Base-by-base conservation (phyloP, 495 filamentous ascomycete species). In the Terfezia boudieri region DNA sequence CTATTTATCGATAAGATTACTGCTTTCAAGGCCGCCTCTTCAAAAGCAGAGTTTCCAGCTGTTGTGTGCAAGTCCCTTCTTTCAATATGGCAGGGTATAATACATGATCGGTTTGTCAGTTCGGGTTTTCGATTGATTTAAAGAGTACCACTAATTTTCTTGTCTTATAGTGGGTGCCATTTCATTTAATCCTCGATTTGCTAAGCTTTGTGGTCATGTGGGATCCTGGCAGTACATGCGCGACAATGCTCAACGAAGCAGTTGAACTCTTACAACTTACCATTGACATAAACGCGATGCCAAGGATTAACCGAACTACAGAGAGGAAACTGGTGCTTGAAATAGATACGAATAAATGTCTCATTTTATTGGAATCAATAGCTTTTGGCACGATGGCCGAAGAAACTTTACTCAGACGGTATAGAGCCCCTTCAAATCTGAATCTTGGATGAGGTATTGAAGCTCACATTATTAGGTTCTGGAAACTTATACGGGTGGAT, bases 51-150 rank as follows among this genome's bases (percentile, higher is more conserved):
- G 49, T 76, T 77, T 51, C 66, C 74, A 26, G 59, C 72, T 14
- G 73, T 73, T 46, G 70, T 84, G 53, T 74, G 72, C 51, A 63
- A 67, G 50, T 65, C 72, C 11, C 66, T 82, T 23, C 67, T 77
- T 36, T 67, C 65, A 16, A 56, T 84, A n/a, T 84, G 81, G 81
- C 67, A 71, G 12, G 74, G 70, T 32, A 79, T 77, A 56, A 63
- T 84, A 50, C 64, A 70, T 23, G 81, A 83, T 58, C 71, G 71
- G 53, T 78, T 72, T 60, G 70, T 72, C 62, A 57, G 67, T 54
- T 49, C 53, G 50, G 20, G 14, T 36, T 50, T 36, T 38, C 17
- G 20, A n/a, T 32, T 52, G 26, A 43, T 46, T 6, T 50, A 23
- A 22, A 37, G 17, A 23, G 26, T 37, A 37, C n/a, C 36, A 4